These are phyloP conservation scores for Themeda triandra DNA, from an alignment of 176 grass and related monocot species.

Conservation along the genomic window DNA sequence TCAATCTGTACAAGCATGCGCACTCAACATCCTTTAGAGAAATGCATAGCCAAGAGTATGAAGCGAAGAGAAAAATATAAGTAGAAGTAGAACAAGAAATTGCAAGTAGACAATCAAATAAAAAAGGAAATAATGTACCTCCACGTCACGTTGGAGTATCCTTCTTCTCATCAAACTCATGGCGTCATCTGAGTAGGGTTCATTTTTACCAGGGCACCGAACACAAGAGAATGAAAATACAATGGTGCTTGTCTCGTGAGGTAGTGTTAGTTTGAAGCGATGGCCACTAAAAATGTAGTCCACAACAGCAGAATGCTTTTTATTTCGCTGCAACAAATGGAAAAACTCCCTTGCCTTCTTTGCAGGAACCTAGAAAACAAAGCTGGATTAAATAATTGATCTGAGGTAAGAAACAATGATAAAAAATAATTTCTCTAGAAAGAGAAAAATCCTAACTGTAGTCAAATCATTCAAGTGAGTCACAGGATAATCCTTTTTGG, in stretches of 20 bases:
- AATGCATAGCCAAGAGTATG: not conserved
- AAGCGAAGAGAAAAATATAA: not conserved
- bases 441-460: slow-evolving; percentile 25
- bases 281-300: slow-evolving; percentile 62
- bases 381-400: not conserved
- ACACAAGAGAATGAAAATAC: slow-evolving; percentile 66
- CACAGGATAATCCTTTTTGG: slow-evolving; percentile 55
- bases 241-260: slow-evolving; percentile 62
- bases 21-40: not conserved
- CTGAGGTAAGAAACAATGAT: not conserved
- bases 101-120: not conserved
- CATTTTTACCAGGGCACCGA: slow-evolving; percentile 54
- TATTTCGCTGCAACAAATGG: slow-evolving; percentile 65
- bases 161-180: slow-evolving; percentile 65
- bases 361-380: slow-evolving; percentile 44
- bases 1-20: slow-evolving; percentile 51
- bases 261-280: slow-evolving; percentile 58
- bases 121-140: slow-evolving; percentile 18
- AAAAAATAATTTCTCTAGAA: not conserved
- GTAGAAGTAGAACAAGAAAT: not conserved
- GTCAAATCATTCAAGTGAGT: slow-evolving; percentile 85
- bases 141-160: slow-evolving; percentile 67
- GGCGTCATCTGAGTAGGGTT: slow-evolving; percentile 55
- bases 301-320: slow-evolving; percentile 49
- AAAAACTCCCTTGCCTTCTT: slow-evolving; percentile 92